Conservation (phyloP, 768 basidiomycete species). For the Mycena maculata region DNA sequence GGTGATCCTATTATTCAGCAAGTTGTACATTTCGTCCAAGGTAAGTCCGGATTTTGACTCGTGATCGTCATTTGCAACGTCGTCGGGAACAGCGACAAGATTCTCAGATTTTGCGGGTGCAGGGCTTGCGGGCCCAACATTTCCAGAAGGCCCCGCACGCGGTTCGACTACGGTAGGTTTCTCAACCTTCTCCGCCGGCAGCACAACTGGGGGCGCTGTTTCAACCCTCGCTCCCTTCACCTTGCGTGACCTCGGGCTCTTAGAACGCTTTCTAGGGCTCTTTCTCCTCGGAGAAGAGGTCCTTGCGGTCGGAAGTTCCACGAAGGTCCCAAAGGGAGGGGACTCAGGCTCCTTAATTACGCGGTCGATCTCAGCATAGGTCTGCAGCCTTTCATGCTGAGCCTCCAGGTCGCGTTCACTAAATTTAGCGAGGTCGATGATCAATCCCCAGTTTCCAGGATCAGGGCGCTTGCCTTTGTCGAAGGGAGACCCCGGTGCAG, state of each 20-base stretch:
- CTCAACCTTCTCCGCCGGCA: no score
- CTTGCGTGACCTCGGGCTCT: neutral
- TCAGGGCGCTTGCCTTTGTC: constrained; percentile 21
- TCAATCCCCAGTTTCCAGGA: constrained; percentile 21
- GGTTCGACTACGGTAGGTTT: no score
- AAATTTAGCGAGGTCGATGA: neutral
- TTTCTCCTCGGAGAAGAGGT: neutral
- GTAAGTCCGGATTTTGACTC: constrained; percentile 7
- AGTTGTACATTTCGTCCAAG: neutral
- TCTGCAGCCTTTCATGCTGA: constrained; percentile 2
- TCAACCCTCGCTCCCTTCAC: neutral
- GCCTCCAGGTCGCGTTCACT: neutral
- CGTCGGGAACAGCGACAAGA: neutral
- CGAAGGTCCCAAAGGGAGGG: neutral
- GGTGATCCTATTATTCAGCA: neutral
- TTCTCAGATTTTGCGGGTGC: neutral
- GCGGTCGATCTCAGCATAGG: constrained; percentile 15
- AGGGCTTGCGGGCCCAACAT: no score
- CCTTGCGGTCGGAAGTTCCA: neutral
- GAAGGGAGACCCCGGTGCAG: constrained; percentile 1
- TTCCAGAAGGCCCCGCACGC: no score
- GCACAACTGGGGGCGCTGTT: no score
- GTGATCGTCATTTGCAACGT: neutral
- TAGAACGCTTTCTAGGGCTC: neutral
- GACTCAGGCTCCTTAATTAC: constrained; percentile 3